These are phyloP conservation scores for Sporothrix phasma DNA, from an alignment of 2,329 filamentous ascomycete species.

Conservation along the genomic window DNA sequence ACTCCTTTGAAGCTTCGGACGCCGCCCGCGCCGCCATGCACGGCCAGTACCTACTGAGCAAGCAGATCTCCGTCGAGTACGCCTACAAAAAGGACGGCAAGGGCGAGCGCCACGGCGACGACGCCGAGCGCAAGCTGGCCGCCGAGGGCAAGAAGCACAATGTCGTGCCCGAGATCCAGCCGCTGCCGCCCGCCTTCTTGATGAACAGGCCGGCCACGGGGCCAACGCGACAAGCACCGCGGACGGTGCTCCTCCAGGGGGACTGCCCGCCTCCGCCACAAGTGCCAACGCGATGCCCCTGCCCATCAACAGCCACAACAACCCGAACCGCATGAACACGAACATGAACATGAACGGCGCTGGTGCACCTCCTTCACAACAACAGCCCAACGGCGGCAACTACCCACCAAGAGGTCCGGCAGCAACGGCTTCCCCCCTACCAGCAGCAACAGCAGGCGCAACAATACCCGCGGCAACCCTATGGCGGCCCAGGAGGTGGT, in stretches of 20 bases:
- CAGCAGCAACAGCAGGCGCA: neutral
- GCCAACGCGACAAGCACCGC: neutral
- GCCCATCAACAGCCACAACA: conserved; percentile 14
- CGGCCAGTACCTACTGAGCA: conserved; percentile 93
- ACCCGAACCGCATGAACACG: neutral
- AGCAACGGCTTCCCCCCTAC: neutral
- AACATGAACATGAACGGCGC: too few relatives aligned
- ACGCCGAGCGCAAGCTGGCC: conserved; percentile 84
- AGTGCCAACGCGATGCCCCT: conserved; percentile 2
- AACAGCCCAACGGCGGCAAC: neutral
- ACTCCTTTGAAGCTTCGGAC: conserved; percentile 87
- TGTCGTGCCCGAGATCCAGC: conserved; percentile 70
- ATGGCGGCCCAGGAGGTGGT: conserved; percentile 17
- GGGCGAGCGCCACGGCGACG: conserved; percentile 88
- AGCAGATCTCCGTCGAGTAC: conserved; percentile 92
- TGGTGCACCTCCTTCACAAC: neutral
- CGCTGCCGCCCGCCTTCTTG: conserved; percentile 65
- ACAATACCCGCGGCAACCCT: conserved; percentile 18
- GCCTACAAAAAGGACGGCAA: conserved; percentile 99
- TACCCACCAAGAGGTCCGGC: neutral
- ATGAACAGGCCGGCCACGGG: conserved; percentile 26
- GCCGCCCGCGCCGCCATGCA: conserved; percentile 88
- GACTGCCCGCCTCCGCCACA: conserved; percentile 13
- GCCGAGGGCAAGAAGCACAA: conserved; percentile 91
- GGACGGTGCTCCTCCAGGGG: neutral